Conservation (phyloP, 139 green algal genomes). For the Yamagishiella unicocca region DNA sequence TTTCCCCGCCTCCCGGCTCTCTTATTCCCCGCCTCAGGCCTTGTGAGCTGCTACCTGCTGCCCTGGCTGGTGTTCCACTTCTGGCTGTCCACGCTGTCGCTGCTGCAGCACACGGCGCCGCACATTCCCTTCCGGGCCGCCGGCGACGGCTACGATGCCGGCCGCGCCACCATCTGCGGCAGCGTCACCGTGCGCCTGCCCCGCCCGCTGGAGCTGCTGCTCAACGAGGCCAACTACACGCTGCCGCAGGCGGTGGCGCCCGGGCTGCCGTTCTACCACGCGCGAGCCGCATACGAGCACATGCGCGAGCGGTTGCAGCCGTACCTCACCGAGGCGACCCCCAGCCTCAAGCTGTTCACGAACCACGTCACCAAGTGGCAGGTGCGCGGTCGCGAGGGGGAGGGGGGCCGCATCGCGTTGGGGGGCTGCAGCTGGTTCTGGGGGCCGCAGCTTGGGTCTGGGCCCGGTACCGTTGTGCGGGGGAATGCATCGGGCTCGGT, state of each 20-base stretch:
- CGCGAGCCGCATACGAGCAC: conserved; percentile 35
- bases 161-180: conserved; percentile 55
- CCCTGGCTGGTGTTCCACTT: conserved; percentile 73
- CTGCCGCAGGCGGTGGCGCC: conserved; percentile 50
- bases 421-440: no score
- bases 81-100: conserved; percentile 59
- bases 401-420: not conserved
- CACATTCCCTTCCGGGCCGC: conserved; percentile 49
- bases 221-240: conserved; percentile 72
- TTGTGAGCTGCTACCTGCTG: conserved; percentile 58
- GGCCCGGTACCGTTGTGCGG: no score
- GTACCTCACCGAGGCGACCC: conserved; percentile 52
- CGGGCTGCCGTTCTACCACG: conserved; percentile 49
- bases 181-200: conserved; percentile 66
- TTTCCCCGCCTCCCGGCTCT: not conserved
- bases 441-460: no score
- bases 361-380: conserved; percentile 70
- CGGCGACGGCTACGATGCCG: conserved; percentile 51
- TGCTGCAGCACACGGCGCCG: conserved; percentile 63
- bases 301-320: conserved; percentile 55
- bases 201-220: conserved; percentile 57
- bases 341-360: conserved; percentile 51
- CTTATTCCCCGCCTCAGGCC: conserved; percentile 13
- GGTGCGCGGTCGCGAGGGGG: conserved; percentile 22
- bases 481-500: no score